Percentiles rank a stretch among this genome's conserved stretches.
phyloP scores from a whole-genome alignment of 441 rosid genomes.

The Adansonia madagascariensis region DNA sequence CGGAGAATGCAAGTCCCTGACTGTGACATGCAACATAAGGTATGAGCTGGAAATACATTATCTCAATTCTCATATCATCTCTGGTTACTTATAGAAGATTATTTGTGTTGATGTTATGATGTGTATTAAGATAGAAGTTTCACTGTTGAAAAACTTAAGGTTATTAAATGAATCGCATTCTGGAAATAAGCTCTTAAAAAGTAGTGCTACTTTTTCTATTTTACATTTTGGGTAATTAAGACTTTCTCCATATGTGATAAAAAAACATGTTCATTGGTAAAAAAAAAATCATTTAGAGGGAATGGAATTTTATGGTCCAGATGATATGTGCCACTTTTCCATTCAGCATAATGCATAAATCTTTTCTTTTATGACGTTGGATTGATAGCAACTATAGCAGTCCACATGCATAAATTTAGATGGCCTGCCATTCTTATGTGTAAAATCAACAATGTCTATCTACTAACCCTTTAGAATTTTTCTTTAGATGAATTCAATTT shows the following conservation, averaged over 20 bases:
- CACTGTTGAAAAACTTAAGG: not conserved
- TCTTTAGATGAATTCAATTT: not conserved
- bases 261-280: not conserved
- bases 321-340: not conserved
- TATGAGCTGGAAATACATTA: conserved; percentile 30
- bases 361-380: not conserved
- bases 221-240: not conserved
- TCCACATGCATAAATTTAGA: not conserved
- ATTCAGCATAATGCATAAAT: not conserved
- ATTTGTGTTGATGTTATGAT: conserved; percentile 6
- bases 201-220: not conserved
- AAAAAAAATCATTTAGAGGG: conserved; percentile 1
- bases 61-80: conserved; percentile 17
- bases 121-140: conserved; percentile 5
- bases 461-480: not conserved
- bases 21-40: conserved; percentile 89
- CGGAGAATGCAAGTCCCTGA: conserved; percentile 95
- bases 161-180: not conserved
- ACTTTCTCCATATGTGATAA: not conserved
- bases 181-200: not conserved
- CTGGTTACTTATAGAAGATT: not conserved
- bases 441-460: not conserved
- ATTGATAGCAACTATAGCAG: not conserved
- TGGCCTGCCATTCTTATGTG: not conserved
- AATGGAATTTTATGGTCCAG: not conserved